Evolutionary conservation across 192 early-diverging fungal species (phyloP).

Genomic region (Coemansia sp.): DNA sequence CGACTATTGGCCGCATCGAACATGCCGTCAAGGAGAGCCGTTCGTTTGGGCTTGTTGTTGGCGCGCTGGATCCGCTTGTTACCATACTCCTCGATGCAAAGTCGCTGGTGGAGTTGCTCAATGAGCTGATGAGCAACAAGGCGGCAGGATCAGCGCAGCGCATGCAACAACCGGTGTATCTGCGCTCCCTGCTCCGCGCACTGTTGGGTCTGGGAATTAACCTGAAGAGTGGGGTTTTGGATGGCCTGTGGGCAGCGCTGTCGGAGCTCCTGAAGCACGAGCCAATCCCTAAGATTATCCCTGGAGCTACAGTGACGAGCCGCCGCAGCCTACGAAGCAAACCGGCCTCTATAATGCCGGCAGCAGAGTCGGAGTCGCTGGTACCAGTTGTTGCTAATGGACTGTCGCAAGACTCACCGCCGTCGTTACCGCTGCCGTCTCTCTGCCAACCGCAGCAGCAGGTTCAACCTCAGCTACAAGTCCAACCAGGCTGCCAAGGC

Average conservation of each 20-base stretch:
- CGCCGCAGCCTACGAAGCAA: neutral
- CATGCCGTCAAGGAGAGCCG: slow-evolving; percentile 51
- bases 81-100: slow-evolving; percentile 51
- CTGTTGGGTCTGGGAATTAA: slow-evolving; percentile 39
- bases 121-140: neutral
- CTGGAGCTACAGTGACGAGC: neutral
- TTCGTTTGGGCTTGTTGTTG: slow-evolving; percentile 45
- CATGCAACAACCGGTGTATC: neutral
- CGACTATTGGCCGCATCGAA: slow-evolving; percentile 42
- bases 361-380: neutral
- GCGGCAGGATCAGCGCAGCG: neutral
- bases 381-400: neutral
- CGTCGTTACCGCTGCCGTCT: neutral
- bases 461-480: neutral
- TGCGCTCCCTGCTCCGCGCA: slow-evolving; percentile 32
- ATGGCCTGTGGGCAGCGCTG: slow-evolving; percentile 40
- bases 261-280: neutral
- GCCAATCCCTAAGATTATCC: slow-evolving; percentile 5
- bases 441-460: neutral
- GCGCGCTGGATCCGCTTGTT: slow-evolving; percentile 55
- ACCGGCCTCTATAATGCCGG: neutral
- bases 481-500: neutral
- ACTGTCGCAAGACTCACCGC: neutral
- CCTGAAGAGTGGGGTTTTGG: slow-evolving; percentile 24
- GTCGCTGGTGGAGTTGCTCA: slow-evolving; percentile 12